phyloP scores from a whole-genome alignment of 2,329 filamentous ascomycete species.

The Decorospora gaudefroyi region DNA sequence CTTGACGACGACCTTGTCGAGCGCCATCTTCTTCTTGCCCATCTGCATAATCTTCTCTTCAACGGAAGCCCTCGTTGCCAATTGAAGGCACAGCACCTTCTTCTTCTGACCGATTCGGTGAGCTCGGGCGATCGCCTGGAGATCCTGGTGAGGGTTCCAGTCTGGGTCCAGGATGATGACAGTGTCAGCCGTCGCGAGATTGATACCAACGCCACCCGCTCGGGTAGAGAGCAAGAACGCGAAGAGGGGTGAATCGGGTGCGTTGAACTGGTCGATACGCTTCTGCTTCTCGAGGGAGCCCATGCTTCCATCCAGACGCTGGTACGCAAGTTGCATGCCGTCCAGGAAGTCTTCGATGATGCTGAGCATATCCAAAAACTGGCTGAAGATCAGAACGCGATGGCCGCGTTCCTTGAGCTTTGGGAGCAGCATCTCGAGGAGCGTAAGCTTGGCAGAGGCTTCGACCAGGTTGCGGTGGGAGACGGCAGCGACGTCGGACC shows the following conservation, averaged over 20 bases:
- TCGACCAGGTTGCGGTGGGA: conserved; percentile 84
- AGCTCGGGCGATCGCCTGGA: conserved; percentile 90
- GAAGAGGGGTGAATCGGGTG: conserved; percentile 78
- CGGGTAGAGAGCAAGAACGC: conserved; percentile 92
- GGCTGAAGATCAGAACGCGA: conserved; percentile 91
- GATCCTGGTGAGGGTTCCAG: conserved; percentile 97
- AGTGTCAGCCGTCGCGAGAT: conserved; percentile 93
- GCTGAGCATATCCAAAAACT: conserved; percentile 84
- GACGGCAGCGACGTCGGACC: conserved; percentile 62
- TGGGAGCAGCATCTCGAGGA: conserved; percentile 83
- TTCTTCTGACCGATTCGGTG: conserved; percentile 96
- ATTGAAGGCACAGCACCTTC: conserved; percentile 92
- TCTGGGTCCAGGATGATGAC: conserved; percentile 97
- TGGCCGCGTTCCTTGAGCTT: conserved; percentile 85
- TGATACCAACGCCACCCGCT: conserved; percentile 95
- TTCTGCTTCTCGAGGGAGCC: conserved; percentile 87
- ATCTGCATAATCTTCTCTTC: conserved; percentile 98
- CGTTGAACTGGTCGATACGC: conserved; percentile 92
- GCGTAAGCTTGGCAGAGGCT: conserved; percentile 84
- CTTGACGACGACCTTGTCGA: conserved; percentile 94
- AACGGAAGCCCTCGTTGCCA: conserved; percentile 85
- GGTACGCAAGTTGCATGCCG: conserved; percentile 71
- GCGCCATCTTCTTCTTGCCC: conserved; percentile 91
- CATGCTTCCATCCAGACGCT: conserved; percentile 84
- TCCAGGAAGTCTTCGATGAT: conserved; percentile 90